Base-by-base conservation (phyloP, 116 monocot genomes). In the Iris pallida region DNA sequence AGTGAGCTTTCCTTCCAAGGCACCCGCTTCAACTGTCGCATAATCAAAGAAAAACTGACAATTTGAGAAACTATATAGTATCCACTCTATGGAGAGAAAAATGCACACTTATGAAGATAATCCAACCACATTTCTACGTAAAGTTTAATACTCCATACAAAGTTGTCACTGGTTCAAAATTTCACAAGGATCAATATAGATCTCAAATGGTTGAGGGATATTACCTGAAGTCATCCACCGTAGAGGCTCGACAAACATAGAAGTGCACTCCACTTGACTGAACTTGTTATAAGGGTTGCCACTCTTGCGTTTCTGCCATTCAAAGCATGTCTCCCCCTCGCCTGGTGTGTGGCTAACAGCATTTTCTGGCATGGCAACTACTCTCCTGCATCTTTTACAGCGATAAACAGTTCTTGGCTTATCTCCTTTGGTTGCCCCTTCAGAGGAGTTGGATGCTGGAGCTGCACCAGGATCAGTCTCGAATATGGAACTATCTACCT, bases 171-270 rank as follows among this genome's bases (percentile, higher is more conserved):
- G 30, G 30, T 30, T 30, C 30, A 30, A 30, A 30, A 3, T 30
- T 30, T 30, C 30, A 30, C 30, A 30, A 30, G 30, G 30, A 30
- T 30, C 30, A 30, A 30, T 30, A 3, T n/a, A n/a, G n/a, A n/a
- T n/a, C n/a, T n/a, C n/a, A n/a, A n/a, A n/a, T n/a, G 30, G 0
- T 30, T 30, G 9, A 5, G n/a, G 15, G 20, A 15, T 66, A 10
- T 45, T 65, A 90, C 99, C 99, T 77, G 88, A 63, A 14, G 80
- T 90, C 99, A 99, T 99, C 99, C 93, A 99, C 57, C 69, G 72
- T 40, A 99, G 62, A 61, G 99, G 99, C 67, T 99, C 99, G 17
- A 99, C 74, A 84, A 93, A 93, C 12, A 99, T 60, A 30, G 99
- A 93, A 19, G 93, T 82, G 64, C 99, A 99, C 20, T 85, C 86